Evolutionary conservation across 331 rosid species (phyloP).

Genomic region (Malus hybrid): DNA sequence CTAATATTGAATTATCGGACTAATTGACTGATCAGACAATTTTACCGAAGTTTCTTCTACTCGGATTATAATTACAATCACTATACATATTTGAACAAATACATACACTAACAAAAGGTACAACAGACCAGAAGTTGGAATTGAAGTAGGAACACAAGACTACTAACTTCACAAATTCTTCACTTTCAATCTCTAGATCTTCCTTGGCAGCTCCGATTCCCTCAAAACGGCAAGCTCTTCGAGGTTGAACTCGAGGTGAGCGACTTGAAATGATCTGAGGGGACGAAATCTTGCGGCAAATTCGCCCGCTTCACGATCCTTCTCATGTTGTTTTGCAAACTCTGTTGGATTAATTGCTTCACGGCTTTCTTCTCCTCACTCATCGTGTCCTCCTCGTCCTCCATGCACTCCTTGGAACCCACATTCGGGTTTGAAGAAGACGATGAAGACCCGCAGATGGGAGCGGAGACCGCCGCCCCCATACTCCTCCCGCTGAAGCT

Average conservation of each 20-base stretch:
- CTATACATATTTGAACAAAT: constrained; percentile 15
- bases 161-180: constrained; percentile 33
- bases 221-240: constrained; percentile 88
- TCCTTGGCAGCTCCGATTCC: constrained; percentile 8
- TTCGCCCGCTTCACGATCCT: constrained; percentile 91
- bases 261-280: constrained; percentile 58
- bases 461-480: constrained; percentile 67
- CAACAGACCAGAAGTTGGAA: constrained; percentile 21
- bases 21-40: accelerated
- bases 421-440: constrained; percentile 36
- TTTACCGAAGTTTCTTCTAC: not conserved
- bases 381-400: constrained; percentile 56
- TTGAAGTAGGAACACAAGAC: constrained; percentile 32
- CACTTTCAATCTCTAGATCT: constrained; percentile 16
- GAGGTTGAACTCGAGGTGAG: constrained; percentile 80
- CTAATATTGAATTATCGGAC: not conserved
- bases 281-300: constrained; percentile 80
- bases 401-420: constrained; percentile 35
- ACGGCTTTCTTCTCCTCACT: constrained; percentile 95
- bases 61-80: constrained; percentile 1
- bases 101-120: constrained; percentile 9
- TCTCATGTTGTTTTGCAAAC: constrained; percentile 88
- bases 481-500: constrained; percentile 48
- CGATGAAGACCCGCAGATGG: constrained; percentile 65
- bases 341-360: constrained; percentile 84